These are phyloP conservation scores for Ascochyta koolunga DNA, from an alignment of 2,329 filamentous ascomycete genomes.

Conservation along the genomic window DNA sequence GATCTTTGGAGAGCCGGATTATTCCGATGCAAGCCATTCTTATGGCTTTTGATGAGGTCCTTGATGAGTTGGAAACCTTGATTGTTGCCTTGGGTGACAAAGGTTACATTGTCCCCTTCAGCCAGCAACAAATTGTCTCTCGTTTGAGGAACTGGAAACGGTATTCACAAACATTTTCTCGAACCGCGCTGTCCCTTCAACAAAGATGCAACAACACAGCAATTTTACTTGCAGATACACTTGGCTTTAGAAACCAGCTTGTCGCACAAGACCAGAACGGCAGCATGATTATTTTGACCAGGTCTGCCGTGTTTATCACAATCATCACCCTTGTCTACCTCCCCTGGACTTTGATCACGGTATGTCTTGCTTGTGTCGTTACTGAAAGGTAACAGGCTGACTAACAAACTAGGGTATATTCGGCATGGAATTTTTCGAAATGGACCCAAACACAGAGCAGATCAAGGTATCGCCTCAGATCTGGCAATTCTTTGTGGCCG, in stretches of 20 bases:
- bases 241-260: constrained; percentile 15
- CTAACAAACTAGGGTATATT: neutral
- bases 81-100: too few species aligned
- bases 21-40: too few species aligned
- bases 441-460: neutral
- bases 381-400: too few species aligned
- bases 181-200: too few species aligned
- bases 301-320: constrained; percentile 22
- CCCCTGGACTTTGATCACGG: constrained; percentile 15
- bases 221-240: constrained; percentile 1
- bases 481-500: neutral
- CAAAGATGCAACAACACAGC: neutral
- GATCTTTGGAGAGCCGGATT: too few species aligned
- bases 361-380: neutral
- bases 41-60: too few species aligned
- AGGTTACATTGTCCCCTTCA: neutral
- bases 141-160: neutral
- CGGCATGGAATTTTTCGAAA: neutral
- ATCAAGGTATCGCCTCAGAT: neutral
- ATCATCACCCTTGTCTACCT: constrained; percentile 24
- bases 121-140: neutral
- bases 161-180: too few species aligned
- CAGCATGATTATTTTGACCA: constrained; percentile 18
- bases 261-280: constrained; percentile 14
- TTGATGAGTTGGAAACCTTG: too few species aligned